A percentile compares a stretch with the other conserved stretches of the same genome.
Conservation (phyloP, 768 basidiomycete genomes). For the Suillus clintonianus region DNA sequence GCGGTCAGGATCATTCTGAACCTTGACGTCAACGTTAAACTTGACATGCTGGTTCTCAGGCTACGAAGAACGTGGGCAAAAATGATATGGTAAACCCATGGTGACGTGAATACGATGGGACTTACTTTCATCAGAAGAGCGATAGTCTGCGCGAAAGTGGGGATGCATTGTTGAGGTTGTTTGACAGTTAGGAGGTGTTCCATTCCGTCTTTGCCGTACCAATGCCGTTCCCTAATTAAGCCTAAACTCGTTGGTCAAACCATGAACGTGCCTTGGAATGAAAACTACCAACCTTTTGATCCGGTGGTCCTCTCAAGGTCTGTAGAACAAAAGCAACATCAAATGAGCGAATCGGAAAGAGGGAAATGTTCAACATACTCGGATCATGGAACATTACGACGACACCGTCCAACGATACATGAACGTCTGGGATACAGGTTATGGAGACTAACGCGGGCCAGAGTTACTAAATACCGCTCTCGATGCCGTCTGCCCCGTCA, state of each 20-base stretch:
- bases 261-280: conserved; percentile 26
- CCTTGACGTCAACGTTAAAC: conserved; percentile 92
- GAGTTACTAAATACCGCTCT: conserved; percentile 79
- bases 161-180: conserved; percentile 82
- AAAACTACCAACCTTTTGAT: conserved; percentile 50
- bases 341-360: conserved; percentile 22
- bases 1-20: conserved; percentile 86
- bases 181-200: conserved; percentile 79
- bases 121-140: conserved; percentile 75
- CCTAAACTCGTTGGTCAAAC: conserved; percentile 40
- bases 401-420: conserved; percentile 84
- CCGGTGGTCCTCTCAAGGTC: conserved; percentile 83
- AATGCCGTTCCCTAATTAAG: conserved; percentile 67
- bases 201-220: conserved; percentile 73
- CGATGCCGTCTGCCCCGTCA: conserved; percentile 95
- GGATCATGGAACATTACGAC: conserved; percentile 98
- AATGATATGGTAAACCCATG: conserved; percentile 9
- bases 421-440: conserved; percentile 81
- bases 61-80: conserved; percentile 31
- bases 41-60: conserved; percentile 75
- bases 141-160: conserved; percentile 86
- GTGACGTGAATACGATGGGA: conserved; percentile 11
- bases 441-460: conserved; percentile 43
- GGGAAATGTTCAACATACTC: conserved; percentile 41
- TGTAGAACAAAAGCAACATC: conserved; percentile 29